Conservation (phyloP, 768 basidiomycete species). For the Podaxis sp. region DNA sequence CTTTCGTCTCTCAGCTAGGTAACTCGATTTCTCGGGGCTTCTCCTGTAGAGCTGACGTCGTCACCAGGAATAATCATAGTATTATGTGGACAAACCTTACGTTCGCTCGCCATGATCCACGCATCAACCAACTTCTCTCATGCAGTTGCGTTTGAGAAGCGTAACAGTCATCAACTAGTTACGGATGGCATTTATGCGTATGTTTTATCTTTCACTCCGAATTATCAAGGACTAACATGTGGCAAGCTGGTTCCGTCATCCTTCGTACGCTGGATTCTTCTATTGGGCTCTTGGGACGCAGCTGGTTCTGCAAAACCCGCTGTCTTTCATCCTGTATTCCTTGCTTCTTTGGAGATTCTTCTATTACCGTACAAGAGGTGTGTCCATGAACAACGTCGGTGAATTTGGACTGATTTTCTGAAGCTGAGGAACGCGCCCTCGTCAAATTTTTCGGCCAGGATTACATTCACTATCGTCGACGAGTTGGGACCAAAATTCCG, state of each 20-base stretch:
- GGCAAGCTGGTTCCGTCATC: constrained; percentile 82
- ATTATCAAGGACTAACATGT: not conserved
- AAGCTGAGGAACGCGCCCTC: constrained; percentile 81
- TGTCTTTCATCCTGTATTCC: constrained; percentile 66
- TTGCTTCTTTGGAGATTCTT: constrained; percentile 87
- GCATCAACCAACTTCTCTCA: constrained; percentile 95
- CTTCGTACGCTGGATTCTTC: constrained; percentile 96
- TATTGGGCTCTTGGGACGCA: constrained; percentile 98
- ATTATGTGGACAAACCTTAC: constrained; percentile 68
- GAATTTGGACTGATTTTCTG: not conserved
- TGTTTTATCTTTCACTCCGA: constrained; percentile 24
- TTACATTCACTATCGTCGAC: constrained; percentile 71
- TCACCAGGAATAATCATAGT: constrained; percentile 62
- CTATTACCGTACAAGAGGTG: constrained; percentile 73
- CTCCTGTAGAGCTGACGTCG: not conserved
- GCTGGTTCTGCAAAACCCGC: constrained; percentile 82
- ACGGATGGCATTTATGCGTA: constrained; percentile 89
- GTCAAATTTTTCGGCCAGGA: constrained; percentile 88
- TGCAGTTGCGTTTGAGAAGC: constrained; percentile 73
- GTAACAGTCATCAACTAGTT: constrained; percentile 73
- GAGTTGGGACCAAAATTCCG: constrained; percentile 87
- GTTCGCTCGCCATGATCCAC: constrained; percentile 95
- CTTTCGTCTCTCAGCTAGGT: constrained; percentile 64
- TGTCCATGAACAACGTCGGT: constrained; percentile 25
- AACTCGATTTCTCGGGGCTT: not conserved